phyloP scores from a whole-genome alignment of 176 grass and related monocot species.

The Musa schizocarpa region DNA sequence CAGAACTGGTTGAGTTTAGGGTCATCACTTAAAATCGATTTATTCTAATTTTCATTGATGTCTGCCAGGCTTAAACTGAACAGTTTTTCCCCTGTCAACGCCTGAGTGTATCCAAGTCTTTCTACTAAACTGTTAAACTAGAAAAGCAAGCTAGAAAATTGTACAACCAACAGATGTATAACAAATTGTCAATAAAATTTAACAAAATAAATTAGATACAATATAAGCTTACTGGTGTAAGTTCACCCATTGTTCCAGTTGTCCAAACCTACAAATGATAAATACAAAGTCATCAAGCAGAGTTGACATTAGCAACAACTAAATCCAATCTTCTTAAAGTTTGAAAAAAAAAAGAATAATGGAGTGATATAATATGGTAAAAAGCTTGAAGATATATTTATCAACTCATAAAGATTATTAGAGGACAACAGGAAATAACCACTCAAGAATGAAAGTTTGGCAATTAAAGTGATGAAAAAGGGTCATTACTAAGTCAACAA shows the following conservation, averaged over 20 bases:
- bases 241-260: conserved; percentile 97
- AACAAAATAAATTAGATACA: background rate
- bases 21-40: background rate
- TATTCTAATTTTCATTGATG: background rate
- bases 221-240: conserved; percentile 61
- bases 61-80: background rate
- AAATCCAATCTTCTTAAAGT: background rate
- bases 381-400: too few species aligned
- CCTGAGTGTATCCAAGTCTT: too few species aligned
- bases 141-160: background rate
- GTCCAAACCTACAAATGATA: conserved; percentile 79
- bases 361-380: background rate
- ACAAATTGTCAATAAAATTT: background rate
- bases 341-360: background rate
- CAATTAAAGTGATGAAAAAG: too few species aligned
- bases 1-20: background rate
- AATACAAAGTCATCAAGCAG: background rate
- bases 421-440: too few species aligned
- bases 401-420: too few species aligned
- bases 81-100: background rate
- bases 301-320: background rate
- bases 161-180: background rate
- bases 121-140: background rate
- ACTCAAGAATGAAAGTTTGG: too few species aligned
- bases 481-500: too few species aligned